Base-by-base conservation (phyloP, 345 rosid genomes). In the Melaleuca quinquenervia region DNA sequence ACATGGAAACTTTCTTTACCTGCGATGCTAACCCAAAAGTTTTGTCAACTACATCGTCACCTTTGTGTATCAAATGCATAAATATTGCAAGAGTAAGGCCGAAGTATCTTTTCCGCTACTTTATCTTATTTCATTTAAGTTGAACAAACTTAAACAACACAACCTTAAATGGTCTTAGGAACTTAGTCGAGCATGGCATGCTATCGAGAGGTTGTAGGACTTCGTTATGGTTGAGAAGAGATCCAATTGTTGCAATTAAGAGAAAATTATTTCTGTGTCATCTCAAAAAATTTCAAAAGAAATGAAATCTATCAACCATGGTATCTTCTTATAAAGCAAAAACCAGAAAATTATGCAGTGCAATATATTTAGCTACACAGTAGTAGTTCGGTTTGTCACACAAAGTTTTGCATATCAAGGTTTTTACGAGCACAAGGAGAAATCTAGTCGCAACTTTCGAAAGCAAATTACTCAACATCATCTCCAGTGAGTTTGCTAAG, bases 381-480 rank as follows among this genome's bases (percentile, higher is more conserved):
- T 54, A 3, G 56, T 0, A 22, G 1, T 55, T 55, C 24, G 62
- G 62, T 55, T 22, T 2, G 24, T 22, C 13, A 1, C 27, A 24
- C 10, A 8, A 12, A 11, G 27, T 24, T 55, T 55, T 55, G 14
- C 11, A 55, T 24, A 24, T 55, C 62, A 3, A 22, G 62, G 62
- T 22, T 55, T 54, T 21, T 8, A 0, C 0, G 58, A 54, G 58
- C 58, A 54, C 0, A 0, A 21, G n/a, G 21, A 54, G 2, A 8
- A 54, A 54, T 1, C n/a, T 22, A 54, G 58, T 54, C 26, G 2
- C 12, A 54, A 8, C 58, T 21, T 41, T 21, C 21, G 58, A 26
- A 54, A 54, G 58, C 58, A 54, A 54, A 22, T 54, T 3, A 54
- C 58, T 54, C 0, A 3, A 1, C 0, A 9, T 54, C 26, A 21